Percentiles rank a stretch among this genome's conserved stretches.
These are phyloP conservation scores for Eucalyptus tenuipes DNA, from an alignment of 345 rosid species.

Conservation along the genomic window DNA sequence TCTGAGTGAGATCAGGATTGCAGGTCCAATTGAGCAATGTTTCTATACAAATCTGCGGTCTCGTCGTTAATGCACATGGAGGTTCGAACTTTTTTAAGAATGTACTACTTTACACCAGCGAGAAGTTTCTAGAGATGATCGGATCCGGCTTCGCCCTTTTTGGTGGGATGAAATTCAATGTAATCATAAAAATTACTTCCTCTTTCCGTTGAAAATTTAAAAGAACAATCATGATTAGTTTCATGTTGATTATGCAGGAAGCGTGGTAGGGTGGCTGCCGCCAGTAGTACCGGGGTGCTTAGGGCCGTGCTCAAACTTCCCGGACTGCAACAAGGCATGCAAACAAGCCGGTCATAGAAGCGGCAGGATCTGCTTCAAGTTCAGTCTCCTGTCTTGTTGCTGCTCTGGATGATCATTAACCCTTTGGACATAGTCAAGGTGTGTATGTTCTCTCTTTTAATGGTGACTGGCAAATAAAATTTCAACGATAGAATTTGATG, in stretches of 20 bases:
- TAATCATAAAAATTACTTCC: background rate
- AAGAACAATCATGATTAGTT: background rate
- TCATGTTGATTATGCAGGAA: background rate
- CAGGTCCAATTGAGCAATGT: background rate
- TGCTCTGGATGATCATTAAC: background rate
- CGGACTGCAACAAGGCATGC: background rate
- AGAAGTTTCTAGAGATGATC: background rate
- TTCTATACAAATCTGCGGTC: background rate
- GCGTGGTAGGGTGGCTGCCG: background rate
- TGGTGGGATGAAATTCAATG: rapidly evolving
- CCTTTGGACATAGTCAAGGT: background rate
- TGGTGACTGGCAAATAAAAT: background rate
- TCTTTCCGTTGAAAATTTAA: background rate
- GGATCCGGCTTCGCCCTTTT: rapidly evolving
- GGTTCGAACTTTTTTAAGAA: background rate
- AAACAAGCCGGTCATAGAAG: background rate
- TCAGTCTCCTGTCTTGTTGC: background rate
- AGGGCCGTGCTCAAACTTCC: background rate
- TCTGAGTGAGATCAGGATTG: background rate
- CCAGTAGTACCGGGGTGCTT: background rate
- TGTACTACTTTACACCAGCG: background rate
- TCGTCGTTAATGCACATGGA: background rate
- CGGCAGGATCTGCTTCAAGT: background rate
- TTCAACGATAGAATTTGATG: background rate
- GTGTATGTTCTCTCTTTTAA: background rate